Base-by-base conservation (phyloP, 139 green algal species). In the Nannochloris sp. region DNA sequence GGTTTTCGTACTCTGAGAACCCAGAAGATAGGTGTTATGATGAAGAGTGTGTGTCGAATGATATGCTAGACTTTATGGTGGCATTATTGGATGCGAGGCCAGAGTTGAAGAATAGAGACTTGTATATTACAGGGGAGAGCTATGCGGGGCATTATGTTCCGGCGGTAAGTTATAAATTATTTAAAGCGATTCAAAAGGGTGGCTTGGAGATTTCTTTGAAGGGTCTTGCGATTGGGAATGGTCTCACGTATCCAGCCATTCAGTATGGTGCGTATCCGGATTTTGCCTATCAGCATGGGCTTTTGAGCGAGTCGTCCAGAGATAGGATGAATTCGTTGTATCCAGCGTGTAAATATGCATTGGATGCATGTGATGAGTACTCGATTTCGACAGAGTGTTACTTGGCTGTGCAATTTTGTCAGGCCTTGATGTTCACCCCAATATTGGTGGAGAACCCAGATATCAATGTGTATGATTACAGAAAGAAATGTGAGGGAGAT, bases 51-150 rank as follows among this genome's bases (percentile, higher is more conserved):
- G 91, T 97, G 17, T 78, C 76, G 2, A 72, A 83, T 3, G 92
- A 98, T 79, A 93, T 98, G 87, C 82, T 93, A 29, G 86, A 97
- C 66, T 97, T 98, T 71, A 64, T 98, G 63, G 74, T 83, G 29
- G 87, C 84, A 33, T 90, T 96, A 55, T 82, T 90, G 20, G 68
- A 85, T 33, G 77, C 76, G 0, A 81, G 87, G 55, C 82, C 87
- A 2, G 80, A 95, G 36, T 69, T 93, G 14, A 58, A 65, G 12
- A 69, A 73, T 28, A 72, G 68, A 9, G 72, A 84, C 23, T 86
- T 97, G 44, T 97, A 81, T 68, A 72, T 97, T 28, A 93, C 91
- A 6, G 91, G 91, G 4, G 88, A 95, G 71, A 83, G 67, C 6
- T 95, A 93, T 53, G 86, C 81, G n/a, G 79, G 20, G 17, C 63